Evolutionary conservation across 306 rosid species (phyloP), one percentile per base, ranked within the genome.

Genomic region (Betula pendula): DNA sequence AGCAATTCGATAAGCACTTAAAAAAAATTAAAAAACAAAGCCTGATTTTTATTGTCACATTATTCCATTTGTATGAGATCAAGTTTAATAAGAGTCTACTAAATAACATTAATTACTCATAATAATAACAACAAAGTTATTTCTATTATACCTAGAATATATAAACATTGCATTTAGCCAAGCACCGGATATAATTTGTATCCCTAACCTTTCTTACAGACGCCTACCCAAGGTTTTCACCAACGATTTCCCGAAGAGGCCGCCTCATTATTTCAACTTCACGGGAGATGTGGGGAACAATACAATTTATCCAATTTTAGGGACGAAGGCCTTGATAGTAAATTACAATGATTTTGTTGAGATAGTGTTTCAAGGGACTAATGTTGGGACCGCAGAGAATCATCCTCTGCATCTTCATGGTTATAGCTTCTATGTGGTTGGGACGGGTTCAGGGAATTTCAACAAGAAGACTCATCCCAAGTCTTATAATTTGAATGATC

Each of bases 311-410:
- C 88, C 33, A 80, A 40, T 56, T 2, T 73, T 15, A 51, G 89
- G 86, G 55, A 87, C 89, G 0, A 77, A 73, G 74, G 92, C 81
- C 47, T 86, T 63, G 63, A 58, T 84, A 45, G 27, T 90, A 7
- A 50, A 82, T 3, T 82, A 76, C 67, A 82, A 81, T 38, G 81
- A 80, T 71, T 25, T 42, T 0, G 85, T 90, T 12, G 90, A 90
- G 68, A 62, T 88, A 33, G 80, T 74, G 15, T 60, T 75, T 45
- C 91, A 87, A 78, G 88, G 90, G 62, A 85, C 89, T 42, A 87
- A 84, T 48, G 24, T 70, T 7, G 52, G 50, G 16, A 33, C 83
- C 22, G 79, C 70, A 48, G 79, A 73, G 80, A 82, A 73, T 71
- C 86, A 78, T 75, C 86, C 81, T 0, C 71, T 77, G 22, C 81